Conservation (phyloP, 2,329 filamentous ascomycete species). For the Xenosphaeropsis pyriputrescens region DNA sequence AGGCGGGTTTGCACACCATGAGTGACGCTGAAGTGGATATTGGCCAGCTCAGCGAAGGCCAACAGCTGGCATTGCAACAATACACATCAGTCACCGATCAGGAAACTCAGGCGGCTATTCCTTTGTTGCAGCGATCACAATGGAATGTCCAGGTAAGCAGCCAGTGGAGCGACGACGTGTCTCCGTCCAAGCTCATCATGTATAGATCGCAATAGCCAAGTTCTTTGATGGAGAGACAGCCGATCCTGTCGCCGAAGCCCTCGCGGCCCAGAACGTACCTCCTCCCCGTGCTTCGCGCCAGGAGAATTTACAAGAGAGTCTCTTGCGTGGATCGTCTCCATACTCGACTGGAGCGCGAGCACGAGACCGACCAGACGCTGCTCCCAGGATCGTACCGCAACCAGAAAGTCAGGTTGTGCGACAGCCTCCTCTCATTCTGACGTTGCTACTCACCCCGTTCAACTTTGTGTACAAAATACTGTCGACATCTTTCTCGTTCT, state of each 20-base stretch:
- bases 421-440: constrained; percentile 60
- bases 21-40: constrained; percentile 39
- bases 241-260: constrained; percentile 66
- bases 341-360: constrained; percentile 17
- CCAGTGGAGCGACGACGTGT: not conserved
- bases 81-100: constrained; percentile 83
- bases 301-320: constrained; percentile 58
- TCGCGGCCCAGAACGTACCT: constrained; percentile 43
- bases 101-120: constrained; percentile 59
- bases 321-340: constrained; percentile 22
- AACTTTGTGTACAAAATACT: constrained; percentile 62
- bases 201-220: constrained; percentile 82
- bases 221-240: constrained; percentile 95
- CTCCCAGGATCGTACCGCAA: constrained; percentile 73
- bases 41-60: constrained; percentile 56
- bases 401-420: constrained; percentile 48
- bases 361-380: constrained; percentile 40
- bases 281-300: constrained; percentile 49
- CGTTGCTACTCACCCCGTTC: constrained; percentile 70
- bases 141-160: constrained; percentile 77
- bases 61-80: constrained; percentile 76
- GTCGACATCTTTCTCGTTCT: constrained; percentile 52
- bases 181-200: constrained; percentile 8
- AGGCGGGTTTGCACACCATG: constrained; percentile 17
- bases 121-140: constrained; percentile 70